Conservation (phyloP, 2,329 filamentous ascomycete genomes). For the Colletotrichum theobromicola region DNA sequence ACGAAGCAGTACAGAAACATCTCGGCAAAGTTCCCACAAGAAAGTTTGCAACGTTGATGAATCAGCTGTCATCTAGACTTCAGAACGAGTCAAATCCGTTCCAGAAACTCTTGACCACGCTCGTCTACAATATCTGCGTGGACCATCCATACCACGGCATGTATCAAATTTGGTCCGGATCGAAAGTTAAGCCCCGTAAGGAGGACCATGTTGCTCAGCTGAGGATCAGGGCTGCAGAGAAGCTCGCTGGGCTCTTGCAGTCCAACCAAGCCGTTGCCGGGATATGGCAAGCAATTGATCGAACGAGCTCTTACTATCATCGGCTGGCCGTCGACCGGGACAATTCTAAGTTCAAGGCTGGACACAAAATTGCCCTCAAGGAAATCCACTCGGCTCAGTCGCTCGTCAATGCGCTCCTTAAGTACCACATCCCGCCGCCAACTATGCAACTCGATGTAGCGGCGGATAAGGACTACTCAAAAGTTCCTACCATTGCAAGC, state of each 20-base stretch:
- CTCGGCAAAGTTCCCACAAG: conserved; percentile 80
- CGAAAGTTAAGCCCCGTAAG: conserved; percentile 69
- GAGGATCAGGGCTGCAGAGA: conserved; percentile 75
- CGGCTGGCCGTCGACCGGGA: conserved; percentile 69
- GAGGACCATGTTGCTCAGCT: conserved; percentile 78
- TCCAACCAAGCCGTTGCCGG: conserved; percentile 53
- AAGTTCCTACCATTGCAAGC: conserved; percentile 74
- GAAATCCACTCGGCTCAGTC: conserved; percentile 67
- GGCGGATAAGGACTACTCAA: conserved; percentile 74
- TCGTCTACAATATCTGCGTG: conserved; percentile 84
- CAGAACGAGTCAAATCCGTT: conserved; percentile 75
- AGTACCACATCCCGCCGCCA: conserved; percentile 80
- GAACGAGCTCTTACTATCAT: conserved; percentile 72
- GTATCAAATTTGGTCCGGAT: conserved; percentile 92
- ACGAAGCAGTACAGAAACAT: conserved; percentile 74
- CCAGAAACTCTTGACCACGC: conserved; percentile 73
- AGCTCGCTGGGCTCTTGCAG: conserved; percentile 67
- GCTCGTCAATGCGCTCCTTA: conserved; percentile 67
- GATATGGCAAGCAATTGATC: conserved; percentile 76
- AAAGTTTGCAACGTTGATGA: conserved; percentile 93
- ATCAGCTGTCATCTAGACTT: conserved; percentile 93
- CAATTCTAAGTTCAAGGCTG: conserved; percentile 69
- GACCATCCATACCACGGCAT: conserved; percentile 97
- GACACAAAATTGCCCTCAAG: conserved; percentile 67
- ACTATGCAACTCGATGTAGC: conserved; percentile 85